Base-by-base conservation (phyloP, 2,329 filamentous ascomycete genomes). In the Cladophialophora chaetospira region DNA sequence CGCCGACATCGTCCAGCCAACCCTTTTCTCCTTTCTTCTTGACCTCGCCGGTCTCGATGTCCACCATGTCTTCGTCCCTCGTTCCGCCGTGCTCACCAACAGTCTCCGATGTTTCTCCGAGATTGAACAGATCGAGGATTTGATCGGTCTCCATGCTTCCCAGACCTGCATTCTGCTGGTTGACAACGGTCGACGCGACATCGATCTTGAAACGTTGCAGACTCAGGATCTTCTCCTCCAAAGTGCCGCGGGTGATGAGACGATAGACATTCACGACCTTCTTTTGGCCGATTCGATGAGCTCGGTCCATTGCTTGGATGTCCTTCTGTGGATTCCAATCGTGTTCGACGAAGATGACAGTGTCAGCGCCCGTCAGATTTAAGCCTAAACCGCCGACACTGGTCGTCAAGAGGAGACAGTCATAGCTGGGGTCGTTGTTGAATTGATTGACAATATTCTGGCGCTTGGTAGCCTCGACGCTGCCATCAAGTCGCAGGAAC, bases 281-380 rank as follows among this genome's bases (percentile, higher is more conserved):
- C 85, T 99, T 99, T 78, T 99, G 94, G 1, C 94, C 94, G 67
- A 99, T 97, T 66, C 94, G 87, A 79, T 99, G 94, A 6, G 94
- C 94, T 58, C 94, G 91, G 71, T 99, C 94, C 94, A 99, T 99
- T 65, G 94, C 94, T 71, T 99, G 94, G 65, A 99, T 84, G 74
- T 99, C 94, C 73, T 96, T 96, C 71, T 99, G 94, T 28, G 94
- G 94, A 71, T 99, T 99, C 94, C 94, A 99, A 73, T 99, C 94
- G 73, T 99, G 95, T 74, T 99, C 94, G 26, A 99, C 95, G 68
- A 99, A 99, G 66, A 99, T 99, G 72, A 99, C 94, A 0, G 94
- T 99, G 73, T 99, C 94, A 3, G 94, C 94, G 65, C 94, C 94
- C 0, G 94, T 99, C 63, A 99, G 77, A 72, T 99, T 99, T 55